These are phyloP conservation scores for Elaeis oleifera DNA, from an alignment of 202 grass and related monocot species.

Conservation along the genomic window DNA sequence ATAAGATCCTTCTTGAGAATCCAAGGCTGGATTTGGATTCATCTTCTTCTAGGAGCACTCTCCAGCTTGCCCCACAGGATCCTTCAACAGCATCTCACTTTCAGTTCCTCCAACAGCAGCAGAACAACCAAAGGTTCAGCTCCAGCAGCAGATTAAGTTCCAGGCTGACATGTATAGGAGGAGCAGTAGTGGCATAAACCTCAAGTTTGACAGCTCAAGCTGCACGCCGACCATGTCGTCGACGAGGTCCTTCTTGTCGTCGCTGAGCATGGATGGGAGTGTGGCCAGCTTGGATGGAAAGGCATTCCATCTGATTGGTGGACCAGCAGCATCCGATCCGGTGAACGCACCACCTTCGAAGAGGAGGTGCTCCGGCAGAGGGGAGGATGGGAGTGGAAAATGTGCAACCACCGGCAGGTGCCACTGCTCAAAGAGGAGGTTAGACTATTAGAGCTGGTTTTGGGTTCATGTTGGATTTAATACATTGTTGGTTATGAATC, in stretches of 20 bases:
- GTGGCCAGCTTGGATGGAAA: conserved; percentile 76
- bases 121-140: conserved; percentile 38
- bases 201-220: conserved; percentile 75
- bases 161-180: conserved; percentile 72
- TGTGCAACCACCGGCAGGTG: conserved; percentile 56
- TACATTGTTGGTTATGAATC: not conserved
- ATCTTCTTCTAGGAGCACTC: no score
- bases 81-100: conserved; percentile 22
- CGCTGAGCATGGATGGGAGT: conserved; percentile 72
- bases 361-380: conserved; percentile 45
- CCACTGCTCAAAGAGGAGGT: conserved; percentile 93
- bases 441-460: conserved; percentile 1
- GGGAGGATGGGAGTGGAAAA: conserved; percentile 52
- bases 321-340: conserved; percentile 51
- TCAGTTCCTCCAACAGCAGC: conserved; percentile 35
- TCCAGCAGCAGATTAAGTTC: conserved; percentile 59
- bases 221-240: conserved; percentile 47
- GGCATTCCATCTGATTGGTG: conserved; percentile 62
- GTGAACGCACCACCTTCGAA: conserved; percentile 41
- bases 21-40: not conserved
- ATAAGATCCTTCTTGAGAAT: conserved; percentile 61
- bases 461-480: conserved; percentile 12
- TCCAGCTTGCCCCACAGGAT: conserved; percentile 23
- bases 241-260: conserved; percentile 64
- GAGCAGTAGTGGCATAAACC: conserved; percentile 47